Conservation (phyloP, 495 filamentous ascomycete species). For the Penicillium turbatum region DNA sequence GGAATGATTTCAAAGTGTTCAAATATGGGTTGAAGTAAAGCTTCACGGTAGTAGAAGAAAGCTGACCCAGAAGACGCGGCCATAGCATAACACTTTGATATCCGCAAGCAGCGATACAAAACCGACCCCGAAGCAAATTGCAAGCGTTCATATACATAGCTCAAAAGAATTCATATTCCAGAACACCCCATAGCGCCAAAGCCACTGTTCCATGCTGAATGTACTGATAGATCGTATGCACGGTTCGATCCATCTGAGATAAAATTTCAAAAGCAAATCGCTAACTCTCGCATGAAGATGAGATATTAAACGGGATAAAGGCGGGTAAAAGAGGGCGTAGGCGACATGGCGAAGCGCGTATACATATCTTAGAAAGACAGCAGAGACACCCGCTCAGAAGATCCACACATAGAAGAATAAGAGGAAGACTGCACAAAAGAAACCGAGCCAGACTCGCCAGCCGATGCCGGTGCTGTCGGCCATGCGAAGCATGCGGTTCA, state of each 20-base stretch:
- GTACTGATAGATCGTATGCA: neutral
- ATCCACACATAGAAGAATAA: conserved; percentile 92
- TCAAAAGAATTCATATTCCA: conserved; percentile 2
- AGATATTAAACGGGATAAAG: conserved; percentile 4
- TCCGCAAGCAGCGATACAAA: too few relatives aligned
- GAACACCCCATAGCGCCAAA: conserved; percentile 4
- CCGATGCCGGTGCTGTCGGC: conserved; percentile 87
- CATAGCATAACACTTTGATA: too few relatives aligned
- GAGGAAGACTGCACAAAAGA: conserved; percentile 74
- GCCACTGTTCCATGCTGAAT: conserved; percentile 1
- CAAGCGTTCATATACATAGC: neutral
- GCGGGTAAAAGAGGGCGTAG: neutral
- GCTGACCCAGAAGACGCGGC: neutral
- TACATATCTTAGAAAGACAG: neutral
- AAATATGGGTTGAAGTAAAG: neutral
- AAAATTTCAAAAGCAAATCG: neutral
- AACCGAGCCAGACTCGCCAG: conserved; percentile 88
- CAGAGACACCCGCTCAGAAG: conserved; percentile 32
- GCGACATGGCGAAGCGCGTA: neutral
- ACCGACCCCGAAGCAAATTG: neutral
- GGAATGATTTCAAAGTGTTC: too few relatives aligned
- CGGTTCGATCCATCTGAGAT: neutral
- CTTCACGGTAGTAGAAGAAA: too few relatives aligned
- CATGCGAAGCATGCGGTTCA: conserved; percentile 97
- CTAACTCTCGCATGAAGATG: neutral